phyloP scores from a whole-genome alignment of 1,284 basidiomycete genomes.

The Ganoderma meredithae region DNA sequence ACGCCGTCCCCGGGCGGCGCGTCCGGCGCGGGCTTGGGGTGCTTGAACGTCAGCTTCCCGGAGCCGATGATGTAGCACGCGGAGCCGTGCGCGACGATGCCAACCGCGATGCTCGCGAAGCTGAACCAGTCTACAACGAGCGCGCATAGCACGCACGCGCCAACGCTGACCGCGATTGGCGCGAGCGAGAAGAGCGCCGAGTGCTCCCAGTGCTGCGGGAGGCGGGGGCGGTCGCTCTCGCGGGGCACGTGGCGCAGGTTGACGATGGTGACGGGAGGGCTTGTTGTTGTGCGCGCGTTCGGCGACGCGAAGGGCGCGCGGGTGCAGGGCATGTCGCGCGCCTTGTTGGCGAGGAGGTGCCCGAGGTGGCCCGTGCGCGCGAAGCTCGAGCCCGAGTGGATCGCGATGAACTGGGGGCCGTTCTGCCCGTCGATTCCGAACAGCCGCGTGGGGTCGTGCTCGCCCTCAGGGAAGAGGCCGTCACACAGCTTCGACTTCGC shows the following conservation, averaged over 20 bases:
- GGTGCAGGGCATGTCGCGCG: constrained; percentile 8
- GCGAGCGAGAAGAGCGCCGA: constrained; percentile 16
- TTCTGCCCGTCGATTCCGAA: constrained; percentile 29
- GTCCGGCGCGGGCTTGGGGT: constrained; percentile 24
- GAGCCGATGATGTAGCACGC: constrained; percentile 31
- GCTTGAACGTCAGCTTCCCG: constrained; percentile 24
- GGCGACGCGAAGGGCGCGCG: neutral
- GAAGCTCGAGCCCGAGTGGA: constrained; percentile 27
- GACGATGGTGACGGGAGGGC: constrained; percentile 22
- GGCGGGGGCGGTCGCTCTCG: neutral
- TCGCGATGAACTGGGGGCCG: constrained; percentile 27
- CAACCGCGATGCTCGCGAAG: constrained; percentile 27
- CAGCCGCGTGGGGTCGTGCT: constrained; percentile 29
- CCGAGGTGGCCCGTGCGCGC: constrained; percentile 27
- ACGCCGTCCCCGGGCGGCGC: constrained; percentile 31
- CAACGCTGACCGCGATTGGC: constrained; percentile 26
- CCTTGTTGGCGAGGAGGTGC: constrained; percentile 27
- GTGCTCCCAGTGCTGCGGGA: constrained; percentile 5
- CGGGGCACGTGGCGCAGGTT: constrained; percentile 19
- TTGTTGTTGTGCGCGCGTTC: constrained; percentile 7
- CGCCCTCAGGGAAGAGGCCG: constrained; percentile 28
- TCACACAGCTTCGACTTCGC: constrained; percentile 29
- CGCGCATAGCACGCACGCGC: constrained; percentile 25
- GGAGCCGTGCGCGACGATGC: constrained; percentile 29
- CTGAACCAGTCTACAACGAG: constrained; percentile 32